These are phyloP conservation scores for Penicillium concentricum DNA, from an alignment of 2,329 filamentous ascomycete genomes.

Conservation along the genomic window DNA sequence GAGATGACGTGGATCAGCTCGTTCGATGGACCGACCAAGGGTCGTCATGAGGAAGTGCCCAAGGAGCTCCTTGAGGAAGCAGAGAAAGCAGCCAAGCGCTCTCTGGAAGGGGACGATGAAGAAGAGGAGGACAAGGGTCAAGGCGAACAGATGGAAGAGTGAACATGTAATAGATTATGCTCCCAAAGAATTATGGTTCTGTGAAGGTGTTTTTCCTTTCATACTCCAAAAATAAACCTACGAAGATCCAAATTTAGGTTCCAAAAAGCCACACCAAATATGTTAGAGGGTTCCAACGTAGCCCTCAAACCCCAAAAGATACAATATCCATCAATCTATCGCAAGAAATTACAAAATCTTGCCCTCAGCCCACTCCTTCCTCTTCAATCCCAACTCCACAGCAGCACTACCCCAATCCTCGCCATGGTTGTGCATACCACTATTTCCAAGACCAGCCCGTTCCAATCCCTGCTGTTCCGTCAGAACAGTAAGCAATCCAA, in stretches of 20 bases:
- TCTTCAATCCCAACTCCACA: slow-evolving; percentile 89
- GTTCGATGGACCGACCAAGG: slow-evolving; percentile 82
- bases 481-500: slow-evolving; percentile 86
- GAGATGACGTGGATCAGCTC: slow-evolving; percentile 99
- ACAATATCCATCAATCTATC: neutral
- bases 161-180: slow-evolving; percentile 37
- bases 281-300: neutral
- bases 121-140: slow-evolving; percentile 70
- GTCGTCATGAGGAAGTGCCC: slow-evolving; percentile 88
- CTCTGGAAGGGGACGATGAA: slow-evolving; percentile 80
- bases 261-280: neutral
- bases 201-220: neutral
- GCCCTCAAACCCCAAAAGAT: neutral
- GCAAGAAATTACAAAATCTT: slow-evolving; percentile 45
- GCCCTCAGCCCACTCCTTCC: slow-evolving; percentile 77
- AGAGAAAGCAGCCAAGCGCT: slow-evolving; percentile 86
- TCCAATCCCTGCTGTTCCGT: slow-evolving; percentile 83
- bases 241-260: neutral
- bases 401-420: slow-evolving; percentile 94
- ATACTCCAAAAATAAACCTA: neutral
- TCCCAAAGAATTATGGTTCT: slow-evolving; percentile 18
- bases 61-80: slow-evolving; percentile 88
- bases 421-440: slow-evolving; percentile 78
- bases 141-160: slow-evolving; percentile 86
- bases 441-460: slow-evolving; percentile 69